Evolutionary conservation across 1,284 basidiomycete genomes (phyloP).

Genomic region (Ganoderma lucidum): DNA sequence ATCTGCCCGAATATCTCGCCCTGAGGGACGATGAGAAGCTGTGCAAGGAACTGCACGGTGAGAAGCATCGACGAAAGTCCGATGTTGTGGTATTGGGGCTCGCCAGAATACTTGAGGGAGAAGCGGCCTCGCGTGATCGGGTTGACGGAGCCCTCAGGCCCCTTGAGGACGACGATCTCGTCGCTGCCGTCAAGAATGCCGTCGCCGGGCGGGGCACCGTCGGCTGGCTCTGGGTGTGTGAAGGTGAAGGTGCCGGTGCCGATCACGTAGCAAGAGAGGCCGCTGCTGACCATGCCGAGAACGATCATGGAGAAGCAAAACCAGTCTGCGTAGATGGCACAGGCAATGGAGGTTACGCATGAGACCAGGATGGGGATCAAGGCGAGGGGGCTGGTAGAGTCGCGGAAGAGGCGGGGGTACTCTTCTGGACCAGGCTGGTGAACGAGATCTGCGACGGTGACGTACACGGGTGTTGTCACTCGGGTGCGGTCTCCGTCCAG

Average conservation of each 20-base stretch:
- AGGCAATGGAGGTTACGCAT: slow-evolving; percentile 15
- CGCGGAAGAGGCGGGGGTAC: slow-evolving; percentile 24
- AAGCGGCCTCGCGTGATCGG: slow-evolving; percentile 25
- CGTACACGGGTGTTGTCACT: slow-evolving; percentile 23
- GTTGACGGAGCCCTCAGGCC: slow-evolving; percentile 24
- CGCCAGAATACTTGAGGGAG: slow-evolving; percentile 21
- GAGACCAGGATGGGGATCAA: slow-evolving; percentile 27
- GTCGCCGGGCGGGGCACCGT: slow-evolving; percentile 19
- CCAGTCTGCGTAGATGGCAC: slow-evolving; percentile 26
- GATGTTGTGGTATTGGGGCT: slow-evolving; percentile 23
- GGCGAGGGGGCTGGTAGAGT: slow-evolving; percentile 26
- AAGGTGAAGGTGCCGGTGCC: slow-evolving; percentile 25
- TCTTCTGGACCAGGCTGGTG: slow-evolving; percentile 15
- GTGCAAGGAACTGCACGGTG: slow-evolving; percentile 27
- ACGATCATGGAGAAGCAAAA: slow-evolving; percentile 30
- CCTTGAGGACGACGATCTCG: slow-evolving; percentile 24
- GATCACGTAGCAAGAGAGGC: slow-evolving; percentile 23
- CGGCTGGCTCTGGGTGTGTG: slow-evolving; percentile 17
- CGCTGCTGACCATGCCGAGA: slow-evolving; percentile 27
- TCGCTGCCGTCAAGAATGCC: slow-evolving; percentile 17
- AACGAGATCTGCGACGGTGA: slow-evolving; percentile 25
- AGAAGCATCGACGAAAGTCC: slow-evolving; percentile 25
- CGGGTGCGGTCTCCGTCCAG: slow-evolving; percentile 7
- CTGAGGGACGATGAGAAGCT: slow-evolving; percentile 28
- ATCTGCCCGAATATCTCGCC: slow-evolving; percentile 27